These are phyloP conservation scores for Penicillium silybi DNA, from an alignment of 495 filamentous ascomycete genomes.

Conservation along the genomic window DNA sequence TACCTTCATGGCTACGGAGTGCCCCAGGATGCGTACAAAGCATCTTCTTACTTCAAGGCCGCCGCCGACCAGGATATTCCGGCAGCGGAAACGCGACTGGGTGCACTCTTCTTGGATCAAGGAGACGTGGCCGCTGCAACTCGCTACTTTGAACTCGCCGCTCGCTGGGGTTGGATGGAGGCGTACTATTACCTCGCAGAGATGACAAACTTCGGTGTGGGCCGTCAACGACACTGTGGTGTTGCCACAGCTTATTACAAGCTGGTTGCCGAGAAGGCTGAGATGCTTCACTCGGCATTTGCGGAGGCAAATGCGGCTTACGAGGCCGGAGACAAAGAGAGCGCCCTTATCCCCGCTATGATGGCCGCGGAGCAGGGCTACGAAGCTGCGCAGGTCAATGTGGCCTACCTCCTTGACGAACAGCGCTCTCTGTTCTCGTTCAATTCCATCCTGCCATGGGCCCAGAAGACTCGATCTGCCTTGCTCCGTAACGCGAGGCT, in stretches of 20 bases:
- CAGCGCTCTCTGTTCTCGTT: slow-evolving; percentile 61
- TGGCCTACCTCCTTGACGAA: slow-evolving; percentile 86
- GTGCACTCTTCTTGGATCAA: slow-evolving; percentile 86
- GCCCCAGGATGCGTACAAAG: slow-evolving; percentile 64
- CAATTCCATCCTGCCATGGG: slow-evolving; percentile 39
- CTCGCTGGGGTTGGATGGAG: slow-evolving; percentile 83
- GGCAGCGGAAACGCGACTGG: slow-evolving; percentile 77
- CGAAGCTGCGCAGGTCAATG: slow-evolving; percentile 88
- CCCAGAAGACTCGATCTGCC: slow-evolving; percentile 33
- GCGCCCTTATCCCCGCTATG: slow-evolving; percentile 79
- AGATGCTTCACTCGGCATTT: slow-evolving; percentile 79
- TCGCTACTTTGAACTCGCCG: slow-evolving; percentile 89
- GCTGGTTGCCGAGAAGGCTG: slow-evolving; percentile 85
- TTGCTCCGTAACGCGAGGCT: slow-evolving; percentile 68
- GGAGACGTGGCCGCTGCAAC: slow-evolving; percentile 72
- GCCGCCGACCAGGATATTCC: slow-evolving; percentile 83
- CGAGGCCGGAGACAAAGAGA: slow-evolving; percentile 78
- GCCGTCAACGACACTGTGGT: slow-evolving; percentile 73
- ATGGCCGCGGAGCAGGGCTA: slow-evolving; percentile 97
- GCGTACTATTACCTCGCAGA: slow-evolving; percentile 95
- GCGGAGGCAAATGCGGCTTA: slow-evolving; percentile 81
- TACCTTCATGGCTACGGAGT: slow-evolving; percentile 82
- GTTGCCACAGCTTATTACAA: slow-evolving; percentile 90
- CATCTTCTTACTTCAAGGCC: slow-evolving; percentile 74
- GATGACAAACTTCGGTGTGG: slow-evolving; percentile 76